Evolutionary conservation across 306 rosid genomes (phyloP).

Genomic region (Begonia fuchsioides): DNA sequence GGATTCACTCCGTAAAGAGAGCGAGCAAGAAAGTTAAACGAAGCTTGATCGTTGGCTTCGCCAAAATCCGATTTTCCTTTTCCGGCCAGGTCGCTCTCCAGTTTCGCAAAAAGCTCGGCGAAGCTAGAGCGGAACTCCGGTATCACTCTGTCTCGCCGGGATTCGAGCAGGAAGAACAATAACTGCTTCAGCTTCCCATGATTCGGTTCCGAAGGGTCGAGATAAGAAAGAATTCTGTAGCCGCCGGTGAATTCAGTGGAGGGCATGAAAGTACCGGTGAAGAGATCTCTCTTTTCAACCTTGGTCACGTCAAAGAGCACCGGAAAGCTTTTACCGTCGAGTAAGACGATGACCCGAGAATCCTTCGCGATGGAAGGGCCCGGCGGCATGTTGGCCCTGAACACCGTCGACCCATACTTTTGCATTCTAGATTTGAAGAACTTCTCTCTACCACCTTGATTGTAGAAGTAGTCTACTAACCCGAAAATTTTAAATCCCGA

Average conservation of each 20-base stretch:
- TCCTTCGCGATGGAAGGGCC: conserved; percentile 48
- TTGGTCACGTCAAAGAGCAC: too few relatives aligned
- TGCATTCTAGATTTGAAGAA: conserved; percentile 43
- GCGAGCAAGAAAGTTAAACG: conserved; percentile 55
- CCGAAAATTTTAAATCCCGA: too few relatives aligned
- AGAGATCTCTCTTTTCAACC: too few relatives aligned
- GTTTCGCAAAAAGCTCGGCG: conserved; percentile 27
- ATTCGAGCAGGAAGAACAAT: conserved; percentile 49
- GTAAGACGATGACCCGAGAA: conserved; percentile 49
- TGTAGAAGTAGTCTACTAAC: too few relatives aligned
- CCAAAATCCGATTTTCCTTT: conserved; percentile 41
- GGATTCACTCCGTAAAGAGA: conserved; percentile 37
- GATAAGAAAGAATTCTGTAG: conserved; percentile 61
- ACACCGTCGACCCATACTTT: conserved; percentile 60
- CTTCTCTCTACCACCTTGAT: conserved; percentile 53
- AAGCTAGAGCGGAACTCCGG: conserved; percentile 58
- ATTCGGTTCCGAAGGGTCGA: too few relatives aligned
- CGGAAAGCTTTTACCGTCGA: too few relatives aligned
- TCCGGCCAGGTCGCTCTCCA: conserved; percentile 34
- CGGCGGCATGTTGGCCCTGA: conserved; percentile 81
- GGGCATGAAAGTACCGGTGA: too few relatives aligned
- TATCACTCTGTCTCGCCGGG: conserved; percentile 35
- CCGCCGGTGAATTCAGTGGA: conserved; percentile 3
- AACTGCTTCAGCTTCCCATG: conserved; percentile 45
- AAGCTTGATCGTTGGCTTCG: conserved; percentile 48